Conservation (phyloP, 768 basidiomycete genomes). For the Psilocybe tampanensis region DNA sequence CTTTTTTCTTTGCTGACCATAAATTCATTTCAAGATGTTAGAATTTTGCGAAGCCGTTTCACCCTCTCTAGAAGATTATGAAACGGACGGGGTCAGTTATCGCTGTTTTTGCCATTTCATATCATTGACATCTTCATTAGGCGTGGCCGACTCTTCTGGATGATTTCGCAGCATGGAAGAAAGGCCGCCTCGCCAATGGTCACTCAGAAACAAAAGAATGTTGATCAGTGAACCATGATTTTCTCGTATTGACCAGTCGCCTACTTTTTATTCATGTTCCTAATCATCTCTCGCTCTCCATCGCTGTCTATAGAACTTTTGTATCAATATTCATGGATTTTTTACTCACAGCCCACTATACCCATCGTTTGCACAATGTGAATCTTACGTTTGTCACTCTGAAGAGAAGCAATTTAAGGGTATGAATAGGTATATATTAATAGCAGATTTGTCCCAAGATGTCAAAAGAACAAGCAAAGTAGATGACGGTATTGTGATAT, state of each 20-base stretch:
- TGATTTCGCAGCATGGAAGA: constrained; percentile 76
- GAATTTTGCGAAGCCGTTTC: constrained; percentile 74
- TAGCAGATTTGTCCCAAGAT: constrained; percentile 8
- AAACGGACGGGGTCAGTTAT: constrained; percentile 69
- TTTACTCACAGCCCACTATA: constrained; percentile 4
- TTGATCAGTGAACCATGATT: neutral
- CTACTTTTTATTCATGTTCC: constrained; percentile 3
- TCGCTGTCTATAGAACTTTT: constrained; percentile 2
- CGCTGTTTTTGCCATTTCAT: neutral
- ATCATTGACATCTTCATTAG: too few species aligned
- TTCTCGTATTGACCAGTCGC: neutral
- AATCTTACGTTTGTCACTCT: neutral
- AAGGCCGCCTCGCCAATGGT: constrained; percentile 20
- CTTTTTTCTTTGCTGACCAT: neutral
- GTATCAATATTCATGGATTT: constrained; percentile 10
- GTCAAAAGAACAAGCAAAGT: constrained; percentile 1
- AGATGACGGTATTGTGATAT: neutral
- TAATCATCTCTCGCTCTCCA: constrained; percentile 2
- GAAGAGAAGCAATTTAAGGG: neutral
- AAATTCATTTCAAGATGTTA: constrained; percentile 51
- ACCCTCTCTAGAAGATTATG: constrained; percentile 65
- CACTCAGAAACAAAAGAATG: neutral
- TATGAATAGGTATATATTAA: constrained; percentile 17
- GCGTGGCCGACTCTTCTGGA: constrained; percentile 86
- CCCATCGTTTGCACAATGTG: neutral